A percentile compares a stretch with the other conserved stretches of the same genome.
Evolutionary conservation across 2,329 filamentous ascomycete species (phyloP).

Genomic region (Diaporthe citriasiana): DNA sequence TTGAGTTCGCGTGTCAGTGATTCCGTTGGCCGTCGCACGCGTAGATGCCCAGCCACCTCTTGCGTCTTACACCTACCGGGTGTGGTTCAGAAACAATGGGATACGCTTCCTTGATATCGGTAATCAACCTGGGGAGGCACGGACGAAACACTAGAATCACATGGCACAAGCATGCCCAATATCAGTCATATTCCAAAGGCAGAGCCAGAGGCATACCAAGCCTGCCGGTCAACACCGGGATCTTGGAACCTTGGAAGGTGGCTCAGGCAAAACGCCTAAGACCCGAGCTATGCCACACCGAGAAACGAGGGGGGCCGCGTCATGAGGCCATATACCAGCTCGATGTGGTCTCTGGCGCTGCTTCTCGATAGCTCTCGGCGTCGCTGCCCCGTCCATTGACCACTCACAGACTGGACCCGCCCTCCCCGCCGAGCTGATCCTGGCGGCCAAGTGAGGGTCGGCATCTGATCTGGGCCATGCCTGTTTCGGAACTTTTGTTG

Average conservation of each 20-base stretch:
- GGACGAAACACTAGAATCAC: constrained; percentile 13
- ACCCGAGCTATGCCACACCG: constrained; percentile 15
- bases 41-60: neutral
- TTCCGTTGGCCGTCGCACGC: neutral
- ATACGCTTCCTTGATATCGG: neutral
- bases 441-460: constrained; percentile 11
- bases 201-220: constrained; percentile 26
- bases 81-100: neutral
- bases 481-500: constrained; percentile 10
- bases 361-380: constrained; percentile 15
- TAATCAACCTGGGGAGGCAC: neutral
- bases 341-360: neutral
- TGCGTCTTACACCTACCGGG: neutral
- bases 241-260: constrained; percentile 10
- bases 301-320: constrained; percentile 25
- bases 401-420: constrained; percentile 24
- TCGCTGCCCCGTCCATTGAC: constrained; percentile 3
- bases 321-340: constrained; percentile 18
- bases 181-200: neutral
- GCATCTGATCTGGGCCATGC: constrained; percentile 14
- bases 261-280: constrained; percentile 22
- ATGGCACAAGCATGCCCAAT: constrained; percentile 4
- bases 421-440: constrained; percentile 27
- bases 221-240: constrained; percentile 14
- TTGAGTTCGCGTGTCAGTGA: neutral